Conservation (phyloP, 495 filamentous ascomycete genomes). For the Trichoderma reesei region DNA sequence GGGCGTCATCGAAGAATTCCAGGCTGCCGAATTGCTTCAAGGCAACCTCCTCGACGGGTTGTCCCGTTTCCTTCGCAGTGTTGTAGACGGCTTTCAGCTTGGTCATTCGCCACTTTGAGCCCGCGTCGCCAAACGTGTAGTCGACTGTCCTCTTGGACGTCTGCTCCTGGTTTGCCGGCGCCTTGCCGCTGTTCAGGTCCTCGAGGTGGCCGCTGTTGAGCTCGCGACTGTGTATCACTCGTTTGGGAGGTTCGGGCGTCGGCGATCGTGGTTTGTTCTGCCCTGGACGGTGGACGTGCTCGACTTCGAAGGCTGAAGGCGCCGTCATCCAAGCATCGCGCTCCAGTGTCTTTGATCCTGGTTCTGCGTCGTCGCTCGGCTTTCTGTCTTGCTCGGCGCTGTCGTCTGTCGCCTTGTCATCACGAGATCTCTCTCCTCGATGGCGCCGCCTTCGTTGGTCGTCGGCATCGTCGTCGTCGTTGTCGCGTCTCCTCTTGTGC, state of each 20-base stretch:
- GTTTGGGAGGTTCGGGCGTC: conserved; percentile 49
- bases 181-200: conserved; percentile 39
- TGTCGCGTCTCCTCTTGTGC: conserved; percentile 38
- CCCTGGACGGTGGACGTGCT: conserved; percentile 65
- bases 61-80: conserved; percentile 62
- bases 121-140: conserved; percentile 85
- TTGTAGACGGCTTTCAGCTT: conserved; percentile 81
- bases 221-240: conserved; percentile 73
- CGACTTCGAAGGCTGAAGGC: conserved; percentile 69
- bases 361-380: conserved; percentile 14
- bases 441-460: conserved; percentile 24
- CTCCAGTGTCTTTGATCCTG: conserved; percentile 16
- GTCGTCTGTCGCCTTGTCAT: conserved; percentile 14
- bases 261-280: conserved; percentile 40
- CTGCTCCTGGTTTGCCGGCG: conserved; percentile 33
- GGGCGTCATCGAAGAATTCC: conserved; percentile 79
- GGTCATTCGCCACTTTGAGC: conserved; percentile 91
- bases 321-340: conserved; percentile 94
- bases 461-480: conserved; percentile 27
- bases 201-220: conserved; percentile 59
- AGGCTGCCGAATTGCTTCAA: conserved; percentile 72
- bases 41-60: conserved; percentile 68
- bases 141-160: conserved; percentile 53
- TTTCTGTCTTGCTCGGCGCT: conserved; percentile 28
- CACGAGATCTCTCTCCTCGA: conserved; percentile 15